Base-by-base conservation (phyloP, 2,329 filamentous ascomycete species). In the Penicillium sp. region DNA sequence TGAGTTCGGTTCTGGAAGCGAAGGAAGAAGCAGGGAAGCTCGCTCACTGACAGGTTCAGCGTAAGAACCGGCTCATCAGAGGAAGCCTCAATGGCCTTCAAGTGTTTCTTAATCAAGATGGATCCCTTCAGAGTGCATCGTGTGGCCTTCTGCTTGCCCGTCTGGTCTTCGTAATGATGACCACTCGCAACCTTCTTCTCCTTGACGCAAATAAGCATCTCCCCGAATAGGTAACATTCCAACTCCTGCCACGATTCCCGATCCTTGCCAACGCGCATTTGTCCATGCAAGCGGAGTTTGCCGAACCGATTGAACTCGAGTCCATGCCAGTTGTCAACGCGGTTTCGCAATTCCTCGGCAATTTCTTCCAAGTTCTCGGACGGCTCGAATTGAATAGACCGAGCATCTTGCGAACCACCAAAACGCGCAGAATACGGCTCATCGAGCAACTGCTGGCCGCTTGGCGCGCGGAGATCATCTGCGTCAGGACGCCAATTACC, bases 141-240 rank as follows among this genome's bases (percentile, higher is more conserved):
- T 3, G 85, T 85, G 9, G 82, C 78, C 70, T 87, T 92, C 51
- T 81, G 81, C 21, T 80, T 81, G 1, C 78, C 68, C 4, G 74
- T 74, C 1, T 77, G 34, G 18, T 38, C 77, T n/a, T 83, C 87
- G 82, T 89, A 92, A 59, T 89, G 79, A 56, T 65, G 69, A 43
- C 71, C 64, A 36, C 78, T 61, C 9, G 78, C 70, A 8, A 80
- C 73, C 76, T 92, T 96, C 82, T 96, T 97, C 75, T 97, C 94
- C 74, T 97, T 99, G 56, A 99, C 91, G 68, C 94, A 99, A 60
- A 99, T 99, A 64, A 99, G 87, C 94, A 99, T 99, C 76, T 99
- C 94, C 4, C 88, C 90, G 68, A 99, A 99, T 28, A 99, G 81
- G 70, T 90, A 99, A 72, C 94, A 99, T 71, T 99, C 92, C 50